Base-by-base conservation (phyloP, 345 rosid species). In the Combretum micranthum region DNA sequence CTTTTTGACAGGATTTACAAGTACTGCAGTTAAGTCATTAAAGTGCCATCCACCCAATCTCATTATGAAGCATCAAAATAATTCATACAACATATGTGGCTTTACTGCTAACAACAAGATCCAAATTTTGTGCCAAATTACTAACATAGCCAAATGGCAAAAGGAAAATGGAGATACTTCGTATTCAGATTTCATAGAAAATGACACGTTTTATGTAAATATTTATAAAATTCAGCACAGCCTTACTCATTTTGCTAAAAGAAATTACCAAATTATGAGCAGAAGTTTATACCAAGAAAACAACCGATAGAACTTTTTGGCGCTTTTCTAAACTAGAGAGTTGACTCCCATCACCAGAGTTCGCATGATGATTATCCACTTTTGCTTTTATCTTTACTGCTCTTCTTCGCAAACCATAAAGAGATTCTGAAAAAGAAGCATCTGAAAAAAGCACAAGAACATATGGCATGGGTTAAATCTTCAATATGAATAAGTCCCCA, bases 341-440 rank as follows among this genome's bases (percentile, higher is more conserved):
- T 52, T 76, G 82, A 64, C 80, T 69, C 45, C 76, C 81, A 69
- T 87, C 80, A 47, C 64, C 58, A 2, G 76, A 62, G 45, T 71
- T 82, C 47, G 53, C 50, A 62, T 49, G 83, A 37, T 49, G 44
- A 64, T 65, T 72, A 69, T 71, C 81, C 75, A 70, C 80, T 65
- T 65, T 74, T 59, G 63, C 66, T 69, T 62, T 80, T 64, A 93
- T 75, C 61, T 67, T 81, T 68, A 69, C 82, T 7, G 90, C 75
- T 78, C 92, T 82, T 74, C 99, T 90, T 71, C 99, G 78, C 75
- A 93, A 76, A 46, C 99, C 99, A 75, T 93, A 93, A 32, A 93
- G 79, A 50, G 97, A 85, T 64, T 90, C 99, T 45, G 99, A 71
- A 75, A 93, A 93, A 14, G 97, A 93, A 72, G 95, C 97, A 80